These are phyloP conservation scores for Apiotrichum gracile DNA, from an alignment of 1,284 basidiomycete genomes.

Conservation along the genomic window DNA sequence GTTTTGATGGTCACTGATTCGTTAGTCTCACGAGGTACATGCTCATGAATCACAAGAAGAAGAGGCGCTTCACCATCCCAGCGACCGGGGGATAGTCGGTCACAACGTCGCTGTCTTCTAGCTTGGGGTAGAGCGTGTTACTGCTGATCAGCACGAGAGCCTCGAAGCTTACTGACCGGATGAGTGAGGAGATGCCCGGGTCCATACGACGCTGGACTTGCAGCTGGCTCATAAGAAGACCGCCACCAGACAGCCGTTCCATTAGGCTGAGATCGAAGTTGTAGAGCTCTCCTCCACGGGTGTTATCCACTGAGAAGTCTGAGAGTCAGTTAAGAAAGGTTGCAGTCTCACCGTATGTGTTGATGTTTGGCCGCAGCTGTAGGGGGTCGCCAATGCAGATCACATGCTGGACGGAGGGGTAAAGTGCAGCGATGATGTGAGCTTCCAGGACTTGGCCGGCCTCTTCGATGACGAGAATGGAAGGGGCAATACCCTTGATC, in stretches of 20 bases:
- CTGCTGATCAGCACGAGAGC: constrained; percentile 39
- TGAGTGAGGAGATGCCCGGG: constrained; percentile 52
- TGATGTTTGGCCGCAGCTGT: constrained; percentile 62
- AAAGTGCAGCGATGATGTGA: constrained; percentile 59
- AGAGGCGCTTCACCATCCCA: constrained; percentile 57
- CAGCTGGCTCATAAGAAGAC: constrained; percentile 53
- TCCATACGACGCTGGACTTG: constrained; percentile 52
- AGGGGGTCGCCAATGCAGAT: constrained; percentile 65
- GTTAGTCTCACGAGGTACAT: too few relatives aligned
- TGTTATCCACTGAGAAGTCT: too few relatives aligned
- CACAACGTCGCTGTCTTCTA: constrained; percentile 57
- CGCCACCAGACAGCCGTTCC: constrained; percentile 55
- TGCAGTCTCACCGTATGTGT: constrained; percentile 55
- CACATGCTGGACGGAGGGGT: constrained; percentile 52
- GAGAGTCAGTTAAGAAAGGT: constrained; percentile 35
- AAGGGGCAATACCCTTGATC: constrained; percentile 56
- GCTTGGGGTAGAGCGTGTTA: constrained; percentile 55
- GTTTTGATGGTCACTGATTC: constrained; percentile 49
- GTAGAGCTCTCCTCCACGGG: constrained; percentile 41
- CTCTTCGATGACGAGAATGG: constrained; percentile 60
- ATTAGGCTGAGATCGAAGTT: constrained; percentile 61
- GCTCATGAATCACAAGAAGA: constrained; percentile 50
- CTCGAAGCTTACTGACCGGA: constrained; percentile 34
- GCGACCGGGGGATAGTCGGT: constrained; percentile 53
- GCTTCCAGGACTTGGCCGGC: constrained; percentile 72